Base-by-base conservation (phyloP, 108 stramenopile species). In the Cyclotella choctawhatcheeana region DNA sequence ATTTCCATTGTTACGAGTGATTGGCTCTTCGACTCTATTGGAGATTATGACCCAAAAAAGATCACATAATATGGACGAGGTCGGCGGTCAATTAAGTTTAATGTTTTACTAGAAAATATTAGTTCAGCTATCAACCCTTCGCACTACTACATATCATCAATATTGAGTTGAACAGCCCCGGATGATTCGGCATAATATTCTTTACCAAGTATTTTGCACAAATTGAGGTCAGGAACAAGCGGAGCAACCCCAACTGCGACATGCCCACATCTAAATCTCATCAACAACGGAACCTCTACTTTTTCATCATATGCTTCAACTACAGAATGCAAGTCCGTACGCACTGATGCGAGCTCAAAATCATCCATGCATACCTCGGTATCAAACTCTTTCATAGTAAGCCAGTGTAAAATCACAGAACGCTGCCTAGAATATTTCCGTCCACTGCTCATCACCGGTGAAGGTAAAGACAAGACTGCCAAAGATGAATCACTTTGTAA, bases 341-440 rank as follows among this genome's bases (percentile, higher is more conserved):
- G 73, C 45, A 85, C 84, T 13, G 63, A 43, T 3, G 88, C 82
- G 67, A 94, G 64, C 81, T 94, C 93, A 85, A 94, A 94, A 67
- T 94, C 93, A 67, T 94, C 91, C 53, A 82, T 79, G 60, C 90
- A 91, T 0, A 94, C 87, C 64, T 94, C 93, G 26, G 84, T 62
- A 59, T 90, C 90, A 50, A 76, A 94, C 65, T 94, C 93, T 33
- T 87, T 89, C 74, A 92, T 54, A 1, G 93, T 89, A 62, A 94
- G 67, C 80, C 84, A 94, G 65, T 94, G 89, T 73, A 94, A 59
- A 35, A 92, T 40, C 7, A 94, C 71, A 6, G 89, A 78, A 65
- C 93, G 72, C 22, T 48, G 85, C 70, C 69, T 84, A 63, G 54
- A 71, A 79, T 20, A 88, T 58, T 27, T 47, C 43, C 69, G 55